These are phyloP conservation scores for Irpex lacteus DNA, from an alignment of 1,284 basidiomycete genomes.

Conservation along the genomic window DNA sequence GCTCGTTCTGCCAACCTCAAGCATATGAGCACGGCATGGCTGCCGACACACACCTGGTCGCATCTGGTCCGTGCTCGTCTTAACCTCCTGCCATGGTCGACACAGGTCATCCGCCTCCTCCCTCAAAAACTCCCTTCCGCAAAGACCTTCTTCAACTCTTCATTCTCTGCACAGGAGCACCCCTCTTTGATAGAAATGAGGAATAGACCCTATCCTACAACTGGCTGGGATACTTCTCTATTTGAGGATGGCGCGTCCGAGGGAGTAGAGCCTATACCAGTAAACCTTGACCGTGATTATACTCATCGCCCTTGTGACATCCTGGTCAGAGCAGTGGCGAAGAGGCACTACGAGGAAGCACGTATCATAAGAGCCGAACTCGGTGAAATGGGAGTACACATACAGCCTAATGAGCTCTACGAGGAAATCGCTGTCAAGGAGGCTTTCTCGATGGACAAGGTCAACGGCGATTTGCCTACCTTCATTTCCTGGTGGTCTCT, in stretches of 20 bases:
- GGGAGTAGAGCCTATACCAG: slow-evolving; percentile 17
- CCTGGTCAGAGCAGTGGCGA: slow-evolving; percentile 21
- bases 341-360: slow-evolving; percentile 23
- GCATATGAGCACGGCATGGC: slow-evolving; percentile 1
- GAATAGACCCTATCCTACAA: slow-evolving; percentile 25
- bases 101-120: neutral
- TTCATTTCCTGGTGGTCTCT: slow-evolving; percentile 40
- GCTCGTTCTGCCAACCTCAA: neutral
- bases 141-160: slow-evolving; percentile 21
- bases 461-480: slow-evolving; percentile 19
- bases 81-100: neutral
- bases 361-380: slow-evolving; percentile 30
- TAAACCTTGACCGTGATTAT: neutral
- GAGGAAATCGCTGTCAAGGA: slow-evolving; percentile 27
- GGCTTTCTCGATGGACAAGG: slow-evolving; percentile 20
- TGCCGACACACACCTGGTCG: neutral
- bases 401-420: slow-evolving; percentile 31
- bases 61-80: neutral
- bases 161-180: slow-evolving; percentile 23
- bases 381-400: slow-evolving; percentile 27
- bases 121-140: slow-evolving; percentile 7
- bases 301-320: slow-evolving; percentile 13
- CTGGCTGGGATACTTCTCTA: slow-evolving; percentile 25
- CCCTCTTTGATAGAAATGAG: slow-evolving; percentile 29
- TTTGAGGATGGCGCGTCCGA: slow-evolving; percentile 27